A percentile compares a stretch with the other conserved stretches of the same genome.
Conservation (phyloP, 106 monocot species). For the Dendrobium huoshanense region DNA sequence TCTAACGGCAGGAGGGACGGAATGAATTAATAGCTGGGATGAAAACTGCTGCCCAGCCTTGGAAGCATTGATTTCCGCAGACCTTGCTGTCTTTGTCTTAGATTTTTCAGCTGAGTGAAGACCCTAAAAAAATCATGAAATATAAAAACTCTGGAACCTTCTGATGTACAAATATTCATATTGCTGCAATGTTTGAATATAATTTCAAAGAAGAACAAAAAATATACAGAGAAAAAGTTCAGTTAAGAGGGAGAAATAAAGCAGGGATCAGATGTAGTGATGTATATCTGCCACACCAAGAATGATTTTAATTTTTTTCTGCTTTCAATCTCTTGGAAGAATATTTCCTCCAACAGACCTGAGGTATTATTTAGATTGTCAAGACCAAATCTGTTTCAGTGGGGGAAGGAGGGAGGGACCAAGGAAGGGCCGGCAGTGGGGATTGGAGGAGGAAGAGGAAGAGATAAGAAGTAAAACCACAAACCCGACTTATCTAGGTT, state of each 20-base stretch:
- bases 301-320: background rate
- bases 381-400: too few relatives aligned
- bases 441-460: too few relatives aligned
- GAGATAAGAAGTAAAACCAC: too few relatives aligned
- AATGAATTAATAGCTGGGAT: conserved; percentile 21
- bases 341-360: too few relatives aligned
- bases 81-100: conserved; percentile 39
- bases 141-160: background rate
- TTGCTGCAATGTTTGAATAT: background rate
- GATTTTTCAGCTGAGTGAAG: conserved; percentile 43
- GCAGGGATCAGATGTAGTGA: background rate
- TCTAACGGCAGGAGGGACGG: conserved; percentile 20
- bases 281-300: conserved; percentile 1
- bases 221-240: background rate
- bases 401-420: too few relatives aligned
- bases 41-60: conserved; percentile 29
- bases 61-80: conserved; percentile 17
- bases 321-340: too few relatives aligned
- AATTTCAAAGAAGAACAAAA: background rate
- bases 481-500: too few relatives aligned
- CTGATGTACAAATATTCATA: background rate
- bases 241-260: background rate
- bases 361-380: too few relatives aligned
- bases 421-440: too few relatives aligned
- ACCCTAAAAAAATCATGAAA: conserved; percentile 20